Evolutionary conservation across 164 flowering plant species (phyloP).

Genomic region (Stephania yunnanensis): DNA sequence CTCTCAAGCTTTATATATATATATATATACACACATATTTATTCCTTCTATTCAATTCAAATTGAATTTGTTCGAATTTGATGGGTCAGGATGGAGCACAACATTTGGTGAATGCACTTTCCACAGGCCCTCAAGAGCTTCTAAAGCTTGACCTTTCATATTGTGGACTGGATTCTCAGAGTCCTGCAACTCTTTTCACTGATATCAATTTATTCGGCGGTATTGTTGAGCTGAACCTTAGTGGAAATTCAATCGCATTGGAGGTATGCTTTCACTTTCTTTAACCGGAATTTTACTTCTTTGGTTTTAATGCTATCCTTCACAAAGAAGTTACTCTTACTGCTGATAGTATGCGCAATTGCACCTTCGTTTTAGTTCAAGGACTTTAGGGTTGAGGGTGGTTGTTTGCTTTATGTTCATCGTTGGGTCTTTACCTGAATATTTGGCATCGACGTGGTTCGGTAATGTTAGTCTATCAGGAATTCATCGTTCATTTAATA

Average conservation of each 20-base stretch:
- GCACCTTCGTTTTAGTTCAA: neutral
- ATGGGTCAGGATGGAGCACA: constrained; percentile 59
- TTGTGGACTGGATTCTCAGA: constrained; percentile 52
- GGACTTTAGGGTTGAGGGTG: neutral
- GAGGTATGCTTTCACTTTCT: constrained; percentile 41
- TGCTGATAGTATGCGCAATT: neutral
- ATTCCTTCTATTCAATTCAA: constrained; percentile 1
- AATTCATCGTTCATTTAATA: neutral
- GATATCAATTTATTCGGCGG: constrained; percentile 27
- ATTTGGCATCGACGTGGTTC: neutral
- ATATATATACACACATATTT: neutral
- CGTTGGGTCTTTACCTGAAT: neutral
- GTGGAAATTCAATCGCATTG: constrained; percentile 53
- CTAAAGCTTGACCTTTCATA: constrained; percentile 71
- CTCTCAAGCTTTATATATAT: neutral
- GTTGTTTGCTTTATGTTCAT: neutral
- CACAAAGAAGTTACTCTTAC: neutral
- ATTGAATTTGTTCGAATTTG: constrained; percentile 8
- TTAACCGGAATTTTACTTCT: neutral
- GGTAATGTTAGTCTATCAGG: neutral
- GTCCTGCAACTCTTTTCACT: constrained; percentile 25
- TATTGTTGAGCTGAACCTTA: constrained; percentile 68
- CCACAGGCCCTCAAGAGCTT: constrained; percentile 47
- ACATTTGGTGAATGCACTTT: constrained; percentile 51
- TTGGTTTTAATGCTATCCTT: neutral